Percentiles rank a stretch among this genome's conserved stretches.
phyloP scores from a whole-genome alignment of 768 basidiomycete genomes.

The Leccinum longicurvipes region DNA sequence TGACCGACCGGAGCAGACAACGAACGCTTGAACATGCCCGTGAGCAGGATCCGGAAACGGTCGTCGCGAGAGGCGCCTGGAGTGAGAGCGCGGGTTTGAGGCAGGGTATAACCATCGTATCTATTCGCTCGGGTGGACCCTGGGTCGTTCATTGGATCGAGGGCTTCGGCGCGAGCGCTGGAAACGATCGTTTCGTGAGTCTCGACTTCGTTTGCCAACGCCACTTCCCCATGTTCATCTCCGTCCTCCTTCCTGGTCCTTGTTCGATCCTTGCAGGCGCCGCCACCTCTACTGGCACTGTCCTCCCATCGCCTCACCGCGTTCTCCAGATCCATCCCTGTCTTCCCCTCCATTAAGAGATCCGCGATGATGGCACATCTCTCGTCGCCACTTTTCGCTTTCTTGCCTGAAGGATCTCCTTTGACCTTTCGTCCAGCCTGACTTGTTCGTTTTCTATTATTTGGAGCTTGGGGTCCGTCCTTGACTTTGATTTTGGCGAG shows the following conservation, averaged over 20 bases:
- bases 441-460: slow-evolving; percentile 29
- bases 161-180: background rate
- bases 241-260: slow-evolving; percentile 15
- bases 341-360: slow-evolving; percentile 64
- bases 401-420: slow-evolving; percentile 29
- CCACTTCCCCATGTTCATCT: slow-evolving; percentile 24
- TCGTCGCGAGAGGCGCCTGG: slow-evolving; percentile 24
- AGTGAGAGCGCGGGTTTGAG: slow-evolving; percentile 26
- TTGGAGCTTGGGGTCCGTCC: slow-evolving; percentile 35
- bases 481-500: slow-evolving; percentile 39
- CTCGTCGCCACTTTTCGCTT: slow-evolving; percentile 41
- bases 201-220: slow-evolving; percentile 13
- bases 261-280: background rate
- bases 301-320: slow-evolving; percentile 54
- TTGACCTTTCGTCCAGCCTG: slow-evolving; percentile 29
- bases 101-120: slow-evolving; percentile 1
- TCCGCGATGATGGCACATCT: slow-evolving; percentile 65
- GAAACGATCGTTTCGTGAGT: slow-evolving; percentile 7
- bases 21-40: slow-evolving; percentile 65
- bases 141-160: background rate
- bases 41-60: slow-evolving; percentile 49
- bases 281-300: slow-evolving; percentile 4
- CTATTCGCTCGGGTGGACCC: background rate
- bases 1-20: slow-evolving; percentile 50
- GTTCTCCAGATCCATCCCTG: slow-evolving; percentile 55